Conservation (phyloP, 2,329 filamentous ascomycete genomes). For the Sporothrix mexicana region DNA sequence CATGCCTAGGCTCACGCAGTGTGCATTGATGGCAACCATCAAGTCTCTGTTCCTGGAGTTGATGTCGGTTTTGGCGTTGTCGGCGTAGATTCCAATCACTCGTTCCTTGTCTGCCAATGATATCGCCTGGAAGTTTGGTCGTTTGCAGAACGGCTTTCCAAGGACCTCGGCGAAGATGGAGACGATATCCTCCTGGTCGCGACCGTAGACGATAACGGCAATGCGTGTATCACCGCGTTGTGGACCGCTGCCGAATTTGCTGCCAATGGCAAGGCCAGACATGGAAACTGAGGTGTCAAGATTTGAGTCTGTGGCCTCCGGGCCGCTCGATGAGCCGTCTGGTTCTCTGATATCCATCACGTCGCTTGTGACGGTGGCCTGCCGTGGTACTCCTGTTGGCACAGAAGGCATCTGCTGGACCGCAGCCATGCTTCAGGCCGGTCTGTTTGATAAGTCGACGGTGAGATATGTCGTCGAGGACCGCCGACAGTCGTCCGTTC, state of each 20-base stretch:
- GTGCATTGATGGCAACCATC: constrained; percentile 74
- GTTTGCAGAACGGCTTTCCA: constrained; percentile 71
- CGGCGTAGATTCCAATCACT: constrained; percentile 70
- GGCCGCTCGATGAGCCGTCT: not conserved
- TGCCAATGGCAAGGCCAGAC: constrained; percentile 44
- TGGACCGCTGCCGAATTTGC: constrained; percentile 54
- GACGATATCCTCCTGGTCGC: constrained; percentile 75
- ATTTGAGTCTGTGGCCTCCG: constrained; percentile 36
- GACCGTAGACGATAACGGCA: constrained; percentile 71
- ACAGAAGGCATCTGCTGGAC: constrained; percentile 41
- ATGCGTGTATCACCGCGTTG: constrained; percentile 62
- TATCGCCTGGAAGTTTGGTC: constrained; percentile 60
- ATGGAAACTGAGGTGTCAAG: constrained; percentile 35
- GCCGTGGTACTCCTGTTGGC: constrained; percentile 20
- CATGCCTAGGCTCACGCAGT: constrained; percentile 74
- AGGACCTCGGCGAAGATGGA: constrained; percentile 78
- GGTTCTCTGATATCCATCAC: constrained; percentile 32
- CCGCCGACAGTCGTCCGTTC: not conserved
- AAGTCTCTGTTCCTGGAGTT: constrained; percentile 62
- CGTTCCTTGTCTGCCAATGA: constrained; percentile 62
- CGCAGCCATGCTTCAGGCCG: constrained; percentile 37
- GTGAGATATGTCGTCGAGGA: not conserved
- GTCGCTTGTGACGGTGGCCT: not conserved
- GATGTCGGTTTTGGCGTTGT: constrained; percentile 63
- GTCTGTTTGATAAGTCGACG: not conserved